These are phyloP conservation scores for Mrakia blollopis DNA, from an alignment of 768 basidiomycete species.

Conservation along the genomic window DNA sequence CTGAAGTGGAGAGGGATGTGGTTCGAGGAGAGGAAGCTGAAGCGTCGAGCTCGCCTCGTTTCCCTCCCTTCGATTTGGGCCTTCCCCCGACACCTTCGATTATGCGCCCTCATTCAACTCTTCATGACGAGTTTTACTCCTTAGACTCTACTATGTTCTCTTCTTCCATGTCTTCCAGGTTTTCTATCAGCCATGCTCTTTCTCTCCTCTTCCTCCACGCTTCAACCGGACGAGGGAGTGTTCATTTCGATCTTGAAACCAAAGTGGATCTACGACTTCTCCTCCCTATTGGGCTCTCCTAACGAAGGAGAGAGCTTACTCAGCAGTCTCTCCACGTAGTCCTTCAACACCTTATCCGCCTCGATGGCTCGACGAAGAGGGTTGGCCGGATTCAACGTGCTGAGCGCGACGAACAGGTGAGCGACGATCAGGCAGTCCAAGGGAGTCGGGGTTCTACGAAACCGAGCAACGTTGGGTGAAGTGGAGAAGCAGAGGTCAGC, in stretches of 20 bases:
- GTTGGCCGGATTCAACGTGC: conserved; percentile 6
- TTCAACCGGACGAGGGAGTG: background rate
- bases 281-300: background rate
- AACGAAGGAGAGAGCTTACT: background rate
- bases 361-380: conserved; percentile 24
- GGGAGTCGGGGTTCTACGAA: conserved; percentile 12
- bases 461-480: too few relatives aligned
- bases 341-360: conserved; percentile 8
- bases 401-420: conserved; percentile 13
- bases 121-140: too few relatives aligned
- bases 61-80: too few relatives aligned
- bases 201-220: too few relatives aligned
- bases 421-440: conserved; percentile 30
- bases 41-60: too few relatives aligned
- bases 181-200: too few relatives aligned
- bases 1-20: too few relatives aligned
- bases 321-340: conserved; percentile 15
- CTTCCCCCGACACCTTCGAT: too few relatives aligned
- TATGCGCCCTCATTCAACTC: too few relatives aligned
- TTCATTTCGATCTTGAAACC: background rate
- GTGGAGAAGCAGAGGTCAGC: background rate
- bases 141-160: too few relatives aligned
- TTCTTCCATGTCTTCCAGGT: too few relatives aligned
- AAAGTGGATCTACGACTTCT: background rate
- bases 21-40: too few relatives aligned